Base-by-base conservation (phyloP, 176 grass and related monocot genomes). In the Bonia amplexicaulis region DNA sequence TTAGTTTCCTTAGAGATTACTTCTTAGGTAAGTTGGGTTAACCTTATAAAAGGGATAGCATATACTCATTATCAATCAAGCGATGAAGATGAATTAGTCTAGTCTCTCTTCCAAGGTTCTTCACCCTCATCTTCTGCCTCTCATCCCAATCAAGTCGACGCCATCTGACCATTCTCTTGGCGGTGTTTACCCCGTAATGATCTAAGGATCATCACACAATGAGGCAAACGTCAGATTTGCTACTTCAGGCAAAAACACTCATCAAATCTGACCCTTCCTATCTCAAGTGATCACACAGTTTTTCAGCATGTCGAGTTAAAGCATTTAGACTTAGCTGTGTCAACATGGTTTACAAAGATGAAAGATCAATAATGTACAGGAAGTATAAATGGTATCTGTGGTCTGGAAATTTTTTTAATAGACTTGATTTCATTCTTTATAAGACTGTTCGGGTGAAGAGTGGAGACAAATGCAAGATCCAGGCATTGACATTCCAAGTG, bases 281-380 rank as follows among this genome's bases (percentile, higher is more conserved):
- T 69, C 2, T 51, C 27, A 40, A 74, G 12, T 65, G 31, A 74
- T 26, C 7, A 74, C 2, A 53, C 20, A 76, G 7, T n/a, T 37
- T 64, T 35, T 27, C 49, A 29, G 31, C 23, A 13, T 1, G 33
- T 20, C 46, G 16, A 67, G 3, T 27, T 66, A 53, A 33, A 9
- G 22, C 19, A 59, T 59, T 61, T 40, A 37, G 70, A 74, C 15
- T 74, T 51, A 51, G 5, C 16, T 29, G 11, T 54, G 10, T 49
- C 40, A 54, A 85, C 31, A 84, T 40, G 20, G 82, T 55, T 54
- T 15, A 54, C 71, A 65, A 37, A 42, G 16, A 82, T 84, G 5
- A 26, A 66, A 13, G 12, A 76, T 66, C 31, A 76, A 29, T 44
- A 0, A n/a, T 84, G 61, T 29, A 23, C 8, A 17, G 20, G 14